A percentile compares a stretch with the other conserved stretches of the same genome.
Evolutionary conservation across 108 stramenopile genomes (phyloP).

Genomic region (Cyclotella distinguenda): DNA sequence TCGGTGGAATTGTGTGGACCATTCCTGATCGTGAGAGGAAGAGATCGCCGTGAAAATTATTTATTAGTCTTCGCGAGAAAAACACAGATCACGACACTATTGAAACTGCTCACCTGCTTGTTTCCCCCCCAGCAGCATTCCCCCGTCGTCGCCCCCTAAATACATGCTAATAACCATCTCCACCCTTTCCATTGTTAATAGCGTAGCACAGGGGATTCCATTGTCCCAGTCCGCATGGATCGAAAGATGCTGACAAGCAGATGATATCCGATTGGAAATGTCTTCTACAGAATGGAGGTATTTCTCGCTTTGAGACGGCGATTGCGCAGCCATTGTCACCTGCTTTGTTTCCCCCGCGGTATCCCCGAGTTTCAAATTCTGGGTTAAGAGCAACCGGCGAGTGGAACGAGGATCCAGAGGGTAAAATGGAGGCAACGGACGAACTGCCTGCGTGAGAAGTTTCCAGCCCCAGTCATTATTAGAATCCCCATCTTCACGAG

Average conservation of each 20-base stretch:
- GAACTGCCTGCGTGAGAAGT: constrained; percentile 25
- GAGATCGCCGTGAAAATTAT: background rate
- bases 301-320: constrained; percentile 47
- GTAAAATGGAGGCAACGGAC: constrained; percentile 77
- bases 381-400: constrained; percentile 60
- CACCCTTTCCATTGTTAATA: constrained; percentile 41
- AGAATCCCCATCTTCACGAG: background rate
- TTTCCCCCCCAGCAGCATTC: constrained; percentile 31
- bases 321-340: constrained; percentile 62
- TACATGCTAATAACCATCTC: constrained; percentile 47
- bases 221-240: constrained; percentile 49
- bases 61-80: background rate
- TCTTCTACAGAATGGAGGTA: constrained; percentile 20
- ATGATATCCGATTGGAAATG: constrained; percentile 36
- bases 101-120: constrained; percentile 12
- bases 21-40: constrained; percentile 1
- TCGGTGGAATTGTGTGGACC: constrained; percentile 14
- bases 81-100: background rate
- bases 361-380: constrained; percentile 37
- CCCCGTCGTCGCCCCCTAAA: constrained; percentile 30
- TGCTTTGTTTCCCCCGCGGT: constrained; percentile 38
- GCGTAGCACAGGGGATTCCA: constrained; percentile 27
- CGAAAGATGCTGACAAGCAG: constrained; percentile 43
- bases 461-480: constrained; percentile 27
- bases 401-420: constrained; percentile 75